Evolutionary conservation across 345 rosid species (phyloP), one percentile per base, ranked within the genome.

Genomic region (Salix purpurea): DNA sequence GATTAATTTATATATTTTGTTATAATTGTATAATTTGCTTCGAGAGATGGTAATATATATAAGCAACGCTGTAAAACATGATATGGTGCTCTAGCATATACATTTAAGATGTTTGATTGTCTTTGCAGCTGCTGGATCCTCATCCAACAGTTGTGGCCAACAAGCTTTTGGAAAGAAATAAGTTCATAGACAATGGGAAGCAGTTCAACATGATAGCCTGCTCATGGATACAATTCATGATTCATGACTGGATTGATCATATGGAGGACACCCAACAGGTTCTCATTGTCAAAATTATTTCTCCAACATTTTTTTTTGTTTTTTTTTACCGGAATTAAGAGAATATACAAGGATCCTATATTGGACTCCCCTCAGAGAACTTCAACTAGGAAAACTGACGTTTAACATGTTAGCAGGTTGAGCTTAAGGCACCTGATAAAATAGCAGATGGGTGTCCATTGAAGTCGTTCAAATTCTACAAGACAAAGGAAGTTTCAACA

Each of bases 231-330:
- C 97, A 92, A 67, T 92, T 91, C 79, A 92, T 92, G 95, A 87
- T 92, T 75, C 97, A 92, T 85, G 97, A 92, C 65, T 92, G 97
- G 95, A 86, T 89, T 65, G 95, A 92, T 83, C 95, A 89, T 78
- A 83, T 91, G 83, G 92, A 92, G 82, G 97, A 89, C 60, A 89
- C 89, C 34, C 69, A 87, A 2, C 90, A 87, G 93, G 97, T 46
- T 1, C 52, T 4, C 52, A 13, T 12, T 46, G 52, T 14, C 16
- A 46, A 46, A 12, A 46, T 23, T 58, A 19, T 58, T n/a, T 12
- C 23, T 9, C 28, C 44, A 30, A 65, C 30, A 7, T 7, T 64
- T 5, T 36, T 36, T 14, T 28, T 24, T 13, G 14, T 28, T 0
- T 26, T 26, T 26, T 26, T 12, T 1, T 28, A 15, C 36, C 5